These are phyloP conservation scores for Gaertneriomyces semiglobifer DNA, from an alignment of 192 early-diverging fungal genomes.

Conservation along the genomic window DNA sequence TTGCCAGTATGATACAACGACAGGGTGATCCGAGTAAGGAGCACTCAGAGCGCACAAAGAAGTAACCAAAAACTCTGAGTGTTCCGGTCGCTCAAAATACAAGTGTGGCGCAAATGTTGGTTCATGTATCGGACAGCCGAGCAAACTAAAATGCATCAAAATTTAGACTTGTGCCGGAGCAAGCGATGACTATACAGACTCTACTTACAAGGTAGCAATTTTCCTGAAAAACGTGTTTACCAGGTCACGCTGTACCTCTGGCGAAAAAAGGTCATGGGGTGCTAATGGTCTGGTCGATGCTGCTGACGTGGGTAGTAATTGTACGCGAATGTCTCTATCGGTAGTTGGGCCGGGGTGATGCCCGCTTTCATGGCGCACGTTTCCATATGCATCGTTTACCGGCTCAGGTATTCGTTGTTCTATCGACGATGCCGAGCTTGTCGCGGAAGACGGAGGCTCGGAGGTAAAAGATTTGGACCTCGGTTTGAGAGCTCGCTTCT, in stretches of 20 bases:
- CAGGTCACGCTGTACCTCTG: conserved; percentile 15
- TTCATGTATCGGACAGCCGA: conserved; percentile 7
- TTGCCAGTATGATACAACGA: neutral
- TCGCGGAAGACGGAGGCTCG: neutral
- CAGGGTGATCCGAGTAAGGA: conserved; percentile 8
- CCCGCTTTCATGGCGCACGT: too few species aligned
- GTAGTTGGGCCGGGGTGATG: too few species aligned
- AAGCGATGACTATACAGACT: neutral
- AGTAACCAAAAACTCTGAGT: conserved; percentile 18
- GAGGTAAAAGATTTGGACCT: neutral
- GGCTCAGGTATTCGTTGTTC: neutral
- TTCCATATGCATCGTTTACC: too few species aligned
- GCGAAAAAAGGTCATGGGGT: conserved; percentile 13
- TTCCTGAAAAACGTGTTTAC: conserved; percentile 9
- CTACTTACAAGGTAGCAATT: conserved; percentile 12
- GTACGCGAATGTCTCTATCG: too few species aligned
- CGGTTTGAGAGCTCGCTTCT: neutral
- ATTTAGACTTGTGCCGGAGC: neutral
- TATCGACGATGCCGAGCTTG: neutral
- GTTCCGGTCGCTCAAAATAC: conserved; percentile 15
- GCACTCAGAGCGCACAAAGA: conserved; percentile 16
- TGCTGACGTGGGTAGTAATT: neutral
- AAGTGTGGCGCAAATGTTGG: conserved; percentile 10
- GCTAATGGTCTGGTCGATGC: neutral
- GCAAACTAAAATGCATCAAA: conserved; percentile 5